phyloP scores from a whole-genome alignment of 148 eudicot species.

The Cornus florida region DNA sequence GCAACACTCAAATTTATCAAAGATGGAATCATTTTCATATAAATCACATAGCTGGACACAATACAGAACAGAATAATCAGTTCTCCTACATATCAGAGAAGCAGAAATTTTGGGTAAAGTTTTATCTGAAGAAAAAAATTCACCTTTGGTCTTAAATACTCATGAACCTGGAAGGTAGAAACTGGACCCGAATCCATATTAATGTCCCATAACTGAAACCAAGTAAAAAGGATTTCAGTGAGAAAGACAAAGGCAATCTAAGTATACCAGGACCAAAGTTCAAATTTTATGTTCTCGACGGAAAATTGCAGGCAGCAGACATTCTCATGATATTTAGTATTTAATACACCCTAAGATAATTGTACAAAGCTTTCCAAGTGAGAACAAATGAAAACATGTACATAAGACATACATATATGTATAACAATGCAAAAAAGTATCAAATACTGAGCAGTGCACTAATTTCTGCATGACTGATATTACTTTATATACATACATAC shows the following conservation, averaged over 20 bases:
- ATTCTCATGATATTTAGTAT: neutral
- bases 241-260: neutral
- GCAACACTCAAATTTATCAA: constrained; percentile 96
- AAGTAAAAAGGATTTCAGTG: constrained; percentile 15
- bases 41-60: constrained; percentile 77
- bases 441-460: neutral
- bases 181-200: constrained; percentile 99
- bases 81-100: neutral
- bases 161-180: constrained; percentile 92
- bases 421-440: neutral
- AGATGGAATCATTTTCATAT: constrained; percentile 91
- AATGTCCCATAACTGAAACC: constrained; percentile 93
- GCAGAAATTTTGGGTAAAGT: neutral
- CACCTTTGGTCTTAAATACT: constrained; percentile 93
- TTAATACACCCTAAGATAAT: neutral
- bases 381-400: neutral
- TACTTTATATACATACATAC: neutral
- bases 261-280: neutral
- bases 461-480: neutral
- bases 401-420: neutral
- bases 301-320: neutral
- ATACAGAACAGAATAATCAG: constrained; percentile 3
- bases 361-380: neutral
- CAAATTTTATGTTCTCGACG: neutral
- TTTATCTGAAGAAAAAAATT: constrained; percentile 12